Evolutionary conservation across 129 eudicot genomes (phyloP).

Genomic region (Flaveria ramosissima): DNA sequence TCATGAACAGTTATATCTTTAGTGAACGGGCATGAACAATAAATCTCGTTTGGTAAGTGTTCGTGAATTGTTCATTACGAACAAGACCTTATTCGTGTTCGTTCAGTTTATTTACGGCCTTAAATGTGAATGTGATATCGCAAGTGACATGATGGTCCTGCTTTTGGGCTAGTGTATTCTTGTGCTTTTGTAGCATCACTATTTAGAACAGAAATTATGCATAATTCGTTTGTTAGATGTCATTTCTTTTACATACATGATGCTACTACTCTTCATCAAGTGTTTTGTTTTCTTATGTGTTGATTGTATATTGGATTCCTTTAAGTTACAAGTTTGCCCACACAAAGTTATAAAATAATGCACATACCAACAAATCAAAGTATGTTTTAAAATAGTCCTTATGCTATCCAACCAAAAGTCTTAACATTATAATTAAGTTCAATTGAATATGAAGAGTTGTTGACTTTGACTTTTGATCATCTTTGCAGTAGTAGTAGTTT

Average conservation of each 20-base stretch:
- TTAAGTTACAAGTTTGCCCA: constrained; percentile 35
- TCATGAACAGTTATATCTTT: no score
- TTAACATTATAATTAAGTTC: constrained; percentile 23
- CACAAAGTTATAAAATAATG: constrained; percentile 31
- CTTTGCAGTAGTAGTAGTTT: background rate
- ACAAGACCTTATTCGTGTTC: no score
- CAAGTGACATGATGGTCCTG: background rate
- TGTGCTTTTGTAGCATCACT: constrained; percentile 34
- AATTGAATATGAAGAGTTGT: constrained; percentile 10
- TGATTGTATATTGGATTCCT: constrained; percentile 44
- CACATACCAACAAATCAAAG: constrained; percentile 20
- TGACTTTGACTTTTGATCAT: constrained; percentile 36
- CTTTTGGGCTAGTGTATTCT: background rate
- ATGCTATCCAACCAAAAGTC: constrained; percentile 26
- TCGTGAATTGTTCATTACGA: no score
- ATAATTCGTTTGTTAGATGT: constrained; percentile 31
- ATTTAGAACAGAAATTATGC: constrained; percentile 35
- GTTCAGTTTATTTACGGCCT: no score
- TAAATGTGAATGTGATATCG: background rate
- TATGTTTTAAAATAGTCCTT: constrained; percentile 11
- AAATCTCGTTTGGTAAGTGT: no score
- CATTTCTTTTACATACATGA: constrained; percentile 28
- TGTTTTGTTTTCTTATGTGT: constrained; percentile 34
- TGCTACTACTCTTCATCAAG: constrained; percentile 34
- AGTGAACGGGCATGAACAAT: no score